Evolutionary conservation across 1,139 yeast genomes (phyloP), one percentile per base, ranked within the genome.

Genomic region (Debaryomyces udenii): DNA sequence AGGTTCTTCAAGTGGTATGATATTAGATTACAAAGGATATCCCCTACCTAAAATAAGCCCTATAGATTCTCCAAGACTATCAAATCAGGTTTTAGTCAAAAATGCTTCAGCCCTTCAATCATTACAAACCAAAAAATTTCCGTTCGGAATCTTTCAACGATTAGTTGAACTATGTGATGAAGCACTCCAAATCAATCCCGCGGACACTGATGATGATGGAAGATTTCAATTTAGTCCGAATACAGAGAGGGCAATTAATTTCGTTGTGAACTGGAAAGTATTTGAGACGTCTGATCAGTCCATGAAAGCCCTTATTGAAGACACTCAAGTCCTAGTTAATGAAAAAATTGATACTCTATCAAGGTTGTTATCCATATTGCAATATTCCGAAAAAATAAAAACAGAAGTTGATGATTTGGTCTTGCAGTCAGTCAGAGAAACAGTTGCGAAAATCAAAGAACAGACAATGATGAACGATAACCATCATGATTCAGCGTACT

Each of bases 341-440:
- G 81, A 78, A 22, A 91, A 93, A 56, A 76, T 88, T 2, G 90
- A 85, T 40, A 77, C 89, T 0, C 74, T 90, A n/a, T 69, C 82
- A 14, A 70, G 98, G 51, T 70, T 88, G 48, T 85, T 88, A 20
- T 86, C 93, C 44, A 80, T 91, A 3, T 68, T 88, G 43, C 81
- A 85, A 44, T 90, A 86, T 56, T 81, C 88, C n/a, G 86, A 86
- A 48, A 83, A 83, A 52, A 80, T 93, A 35, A 86, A 89, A 46
- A 78, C 76, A 35, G 97, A 93, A 59, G 89, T 91, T 6, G 96
- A 91, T 55, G 72, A 64, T 14, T 69, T 83, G 55, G 95, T 91
- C 2, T 65, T 87, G 29, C 65, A 70, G 32, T 74, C 87, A 0
- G 88, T 93, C 3, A 70, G 77, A 16, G 81, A 80, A 31, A 84